Conservation (phyloP, 768 basidiomycete genomes). For the Mycena floridula region DNA sequence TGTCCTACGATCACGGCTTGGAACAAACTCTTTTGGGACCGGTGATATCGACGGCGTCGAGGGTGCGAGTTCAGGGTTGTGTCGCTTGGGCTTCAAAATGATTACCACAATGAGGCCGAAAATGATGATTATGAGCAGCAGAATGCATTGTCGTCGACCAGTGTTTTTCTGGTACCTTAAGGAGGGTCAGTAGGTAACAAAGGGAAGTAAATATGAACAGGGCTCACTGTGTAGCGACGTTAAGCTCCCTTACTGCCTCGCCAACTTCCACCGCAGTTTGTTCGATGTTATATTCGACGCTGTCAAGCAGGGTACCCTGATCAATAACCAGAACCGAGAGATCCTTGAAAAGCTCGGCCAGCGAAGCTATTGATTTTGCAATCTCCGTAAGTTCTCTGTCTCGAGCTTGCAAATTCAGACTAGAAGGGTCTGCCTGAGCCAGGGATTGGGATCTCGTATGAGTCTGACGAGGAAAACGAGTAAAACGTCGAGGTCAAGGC, state of each 20-base stretch:
- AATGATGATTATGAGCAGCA: conserved; percentile 85
- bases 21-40: too few species aligned
- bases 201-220: conserved; percentile 5
- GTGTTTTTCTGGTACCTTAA: conserved; percentile 90
- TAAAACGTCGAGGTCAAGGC: background rate
- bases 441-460: conserved; percentile 28
- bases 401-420: conserved; percentile 36
- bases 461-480: conserved; percentile 16
- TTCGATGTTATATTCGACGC: conserved; percentile 96
- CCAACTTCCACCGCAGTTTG: conserved; percentile 77
- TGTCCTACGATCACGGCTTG: too few species aligned
- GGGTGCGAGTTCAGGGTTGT: background rate
- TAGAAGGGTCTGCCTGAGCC: conserved; percentile 31
- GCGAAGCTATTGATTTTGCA: conserved; percentile 82
- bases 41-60: too few species aligned
- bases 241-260: conserved; percentile 81
- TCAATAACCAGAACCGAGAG: conserved; percentile 91
- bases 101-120: conserved; percentile 82
- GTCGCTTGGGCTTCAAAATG: conserved; percentile 83
- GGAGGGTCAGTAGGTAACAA: conserved; percentile 3
- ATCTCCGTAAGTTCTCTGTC: conserved; percentile 81
- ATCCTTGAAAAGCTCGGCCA: conserved; percentile 97
- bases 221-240: conserved; percentile 72
- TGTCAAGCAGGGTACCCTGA: conserved; percentile 95
- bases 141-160: conserved; percentile 88